Conservation (phyloP, 306 rosid genomes). For the Cucurbita pepo region DNA sequence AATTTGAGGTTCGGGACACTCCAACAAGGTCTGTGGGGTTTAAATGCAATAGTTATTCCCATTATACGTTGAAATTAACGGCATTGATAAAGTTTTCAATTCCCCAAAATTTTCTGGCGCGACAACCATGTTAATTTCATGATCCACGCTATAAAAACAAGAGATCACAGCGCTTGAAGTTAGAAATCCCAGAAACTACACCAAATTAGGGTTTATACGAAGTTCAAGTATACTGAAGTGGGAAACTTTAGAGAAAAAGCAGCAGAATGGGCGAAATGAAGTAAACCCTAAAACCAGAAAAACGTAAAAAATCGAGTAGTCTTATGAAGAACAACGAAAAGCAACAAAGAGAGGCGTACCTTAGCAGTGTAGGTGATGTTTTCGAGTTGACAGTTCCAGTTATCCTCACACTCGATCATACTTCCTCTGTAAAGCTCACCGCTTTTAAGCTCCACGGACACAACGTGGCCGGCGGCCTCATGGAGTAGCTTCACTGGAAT, state of each 20-base stretch:
- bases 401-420: constrained; percentile 95
- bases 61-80: not conserved
- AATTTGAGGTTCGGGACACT: not conserved
- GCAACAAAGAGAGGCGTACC: constrained; percentile 13
- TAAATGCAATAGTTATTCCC: not conserved
- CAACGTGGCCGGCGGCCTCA: constrained; percentile 93
- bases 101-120: not conserved
- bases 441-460: constrained; percentile 92
- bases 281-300: not conserved
- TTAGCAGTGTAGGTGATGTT: constrained; percentile 97
- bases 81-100: not conserved
- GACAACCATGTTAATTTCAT: not conserved
- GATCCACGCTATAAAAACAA: not conserved
- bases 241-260: not conserved
- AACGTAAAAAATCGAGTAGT: not conserved
- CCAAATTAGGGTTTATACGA: not conserved
- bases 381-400: constrained; percentile 99
- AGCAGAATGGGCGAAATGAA: not conserved
- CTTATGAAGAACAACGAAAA: not conserved
- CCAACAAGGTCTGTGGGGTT: not conserved
- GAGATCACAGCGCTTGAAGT: not conserved
- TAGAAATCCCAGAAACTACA: not conserved
- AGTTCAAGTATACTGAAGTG: not conserved
- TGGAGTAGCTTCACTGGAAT: constrained; percentile 97
- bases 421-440: constrained; percentile 97